Evolutionary conservation across 495 filamentous ascomycete genomes (phyloP), one percentile per base, ranked within the genome.

Genomic region (Chaetomidium leptoderma): DNA sequence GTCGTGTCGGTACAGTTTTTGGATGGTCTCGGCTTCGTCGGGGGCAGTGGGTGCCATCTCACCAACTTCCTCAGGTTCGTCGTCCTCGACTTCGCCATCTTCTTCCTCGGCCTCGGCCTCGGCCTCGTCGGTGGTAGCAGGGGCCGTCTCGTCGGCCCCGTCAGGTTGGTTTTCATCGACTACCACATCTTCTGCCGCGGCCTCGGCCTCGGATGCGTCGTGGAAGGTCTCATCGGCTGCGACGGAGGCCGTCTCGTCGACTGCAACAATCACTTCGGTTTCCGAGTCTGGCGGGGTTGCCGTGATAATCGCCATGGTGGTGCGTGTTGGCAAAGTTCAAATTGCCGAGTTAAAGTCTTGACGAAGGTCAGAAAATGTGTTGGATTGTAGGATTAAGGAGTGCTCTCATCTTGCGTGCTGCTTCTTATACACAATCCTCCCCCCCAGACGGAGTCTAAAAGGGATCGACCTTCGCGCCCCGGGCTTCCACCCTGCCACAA

Each of bases 1-100:
- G 6, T 27, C 37, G 21, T 63, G 61, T 11, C 29, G 9, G 30
- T 63, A 63, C 44, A 59, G 47, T 17, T 32, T 55, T 1, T 39
- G 40, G 39, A 63, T 33, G 26, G 5, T 11, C 13, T 11, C 24
- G 44, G 26, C 16, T n/a, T 47, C 54, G 11, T 43, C 47, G 10
- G 3, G n/a, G 1, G 14, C 19, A 21, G 32, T 2, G 10, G 47
- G 23, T 2, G 43, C 9, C 9, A 11, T 19, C n/a, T 44, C 42
- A 11, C 9, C 42, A n/a, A 6, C 6, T 6, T 40, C 3, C 10
- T 24, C 17, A 21, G 9, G 21, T 7, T 23, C 21, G 17, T 23
- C 14, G 19, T 26, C 42, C 0, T 23, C 21, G 19, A 7, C 6
- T 9, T 36, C 10, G 7, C 17, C 16, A 1, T 47, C 45, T 6